Base-by-base conservation (phyloP, 495 filamentous ascomycete species). In the Articulospora tetracladia region DNA sequence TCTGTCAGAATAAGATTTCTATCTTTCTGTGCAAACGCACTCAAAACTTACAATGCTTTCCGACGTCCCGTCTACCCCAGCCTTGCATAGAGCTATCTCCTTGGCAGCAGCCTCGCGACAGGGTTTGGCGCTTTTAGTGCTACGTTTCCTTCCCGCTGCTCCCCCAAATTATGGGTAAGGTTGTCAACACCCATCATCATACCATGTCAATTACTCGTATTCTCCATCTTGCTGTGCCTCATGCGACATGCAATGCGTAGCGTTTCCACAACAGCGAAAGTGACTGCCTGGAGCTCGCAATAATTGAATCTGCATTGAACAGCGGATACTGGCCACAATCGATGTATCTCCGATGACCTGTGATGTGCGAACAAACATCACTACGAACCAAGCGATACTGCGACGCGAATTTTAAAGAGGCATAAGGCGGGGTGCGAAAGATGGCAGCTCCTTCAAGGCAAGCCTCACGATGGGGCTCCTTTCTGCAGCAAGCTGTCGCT, bases 401-500 rank as follows among this genome's bases (percentile, higher is more conserved):
- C 57, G 48, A 61, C 28, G 22, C n/a, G 11, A 7, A 17, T 17
- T 27, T 22, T 49, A 55, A 19, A 53, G 20, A 24, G 46, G 23
- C 24, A 23, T 20, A 58, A 39, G 28, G n/a, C 8, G 23, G 56
- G 34, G 36, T 51, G 60, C 50, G 53, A 65, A 60, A 60, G 46
- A 77, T 77, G 75, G 66, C 69, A 50, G 70, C 69, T 56, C 67
- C 74, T 15, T 61, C 67, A 44, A 79, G 79, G 64, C 65, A 71
- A 36, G 72, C 67, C 46, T 78, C 82, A 57, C 74, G 86, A 84
- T 91, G 88, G 88, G 90, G 92, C 23, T 89, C 86, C 27, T 90
- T 98, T 67, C 78, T 99, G 50, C 88, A 90, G 60, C 91, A 96
- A 70, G 93, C 93, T 55, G 91, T 97, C 53, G 92, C 92, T 26